Evolutionary conservation across 2,329 filamentous ascomycete species (phyloP), one percentile per base, ranked within the genome.

Genomic region (Exophiala aquamarina): DNA sequence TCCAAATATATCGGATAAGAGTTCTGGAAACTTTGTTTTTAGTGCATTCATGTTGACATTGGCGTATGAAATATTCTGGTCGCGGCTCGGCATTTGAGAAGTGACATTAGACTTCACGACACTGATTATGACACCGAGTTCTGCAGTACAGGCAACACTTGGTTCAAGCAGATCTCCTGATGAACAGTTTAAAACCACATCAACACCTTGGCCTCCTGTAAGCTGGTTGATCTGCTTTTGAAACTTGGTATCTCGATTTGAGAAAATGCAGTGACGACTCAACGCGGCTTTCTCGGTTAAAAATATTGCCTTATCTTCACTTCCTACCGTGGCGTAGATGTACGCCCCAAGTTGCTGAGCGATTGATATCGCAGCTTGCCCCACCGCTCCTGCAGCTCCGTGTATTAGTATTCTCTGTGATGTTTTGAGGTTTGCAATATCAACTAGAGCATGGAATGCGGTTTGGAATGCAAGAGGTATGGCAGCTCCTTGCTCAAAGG

Each of bases 251-350:
- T 56, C 44, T 11, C 60, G 55, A 1, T 58, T 63, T 10, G 47
- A 47, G 52, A 71, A 69, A 31, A 72, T 69, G 3, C 54, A 60
- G 1, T 60, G 44, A 2, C 11, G 21, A 2, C 55, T 57, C n/a
- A 68, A 53, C 6, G 44, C 56, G 15, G 47, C 61, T 10, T 44
- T 47, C 11, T 55, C 39, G 36, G 52, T 54, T 2, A 64, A 32
- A 8, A 60, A 47, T 14, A 53, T 42, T 13, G 21, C 55, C 50
- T 63, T 59, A 13, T 50, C 50, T 18, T 38, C 34, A 10, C 19
- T 52, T 7, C 47, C 36, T 2, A 60, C 59, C 4, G 59, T 61
- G 7, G 46, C 52, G 41, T 45, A 60, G 18, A 61, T 43, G 19
- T 55, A 49, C 2, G 56, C 57, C 14, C 57, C 58, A 13, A 56